Percentiles rank a stretch among this genome's conserved stretches.
These are phyloP conservation scores for Colletotrichum sp. DNA, from an alignment of 2,329 filamentous ascomycete genomes.

Conservation along the genomic window DNA sequence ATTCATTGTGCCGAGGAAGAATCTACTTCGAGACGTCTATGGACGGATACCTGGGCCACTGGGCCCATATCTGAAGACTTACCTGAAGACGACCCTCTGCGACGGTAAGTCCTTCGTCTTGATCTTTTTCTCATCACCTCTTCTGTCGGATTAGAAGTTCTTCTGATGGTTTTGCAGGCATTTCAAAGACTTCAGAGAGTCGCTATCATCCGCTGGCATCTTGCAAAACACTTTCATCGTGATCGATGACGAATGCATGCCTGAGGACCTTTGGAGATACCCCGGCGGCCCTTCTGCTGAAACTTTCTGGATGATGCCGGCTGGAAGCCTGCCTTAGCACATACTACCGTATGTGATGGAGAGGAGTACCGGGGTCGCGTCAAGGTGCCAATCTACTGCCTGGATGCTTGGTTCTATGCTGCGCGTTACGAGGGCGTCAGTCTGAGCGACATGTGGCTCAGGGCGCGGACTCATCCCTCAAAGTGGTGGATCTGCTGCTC, in stretches of 20 bases:
- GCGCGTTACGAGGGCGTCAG: slow-evolving; percentile 23
- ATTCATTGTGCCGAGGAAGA: background rate
- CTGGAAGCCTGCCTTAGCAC: background rate
- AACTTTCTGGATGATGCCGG: background rate
- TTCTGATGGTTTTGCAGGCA: background rate
- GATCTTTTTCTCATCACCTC: background rate
- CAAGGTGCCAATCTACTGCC: background rate
- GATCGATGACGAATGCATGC: background rate
- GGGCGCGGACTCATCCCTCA: slow-evolving; percentile 15
- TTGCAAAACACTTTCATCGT: background rate
- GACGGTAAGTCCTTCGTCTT: background rate
- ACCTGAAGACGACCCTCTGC: background rate
- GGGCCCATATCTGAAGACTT: background rate
- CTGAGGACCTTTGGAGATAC: background rate
- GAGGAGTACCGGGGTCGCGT: background rate
- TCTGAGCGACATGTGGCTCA: slow-evolving; percentile 25
- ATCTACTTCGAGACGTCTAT: background rate
- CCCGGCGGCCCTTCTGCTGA: background rate
- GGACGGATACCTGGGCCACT: background rate
- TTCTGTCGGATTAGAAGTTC: background rate
- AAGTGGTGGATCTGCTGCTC: slow-evolving; percentile 22
- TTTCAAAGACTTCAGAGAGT: background rate
- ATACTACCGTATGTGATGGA: background rate
- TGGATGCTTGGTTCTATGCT: slow-evolving; percentile 23
- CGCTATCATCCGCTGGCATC: background rate